Evolutionary conservation across 1,139 yeast genomes (phyloP).

Genomic region (Saccharomyces hybrid): DNA sequence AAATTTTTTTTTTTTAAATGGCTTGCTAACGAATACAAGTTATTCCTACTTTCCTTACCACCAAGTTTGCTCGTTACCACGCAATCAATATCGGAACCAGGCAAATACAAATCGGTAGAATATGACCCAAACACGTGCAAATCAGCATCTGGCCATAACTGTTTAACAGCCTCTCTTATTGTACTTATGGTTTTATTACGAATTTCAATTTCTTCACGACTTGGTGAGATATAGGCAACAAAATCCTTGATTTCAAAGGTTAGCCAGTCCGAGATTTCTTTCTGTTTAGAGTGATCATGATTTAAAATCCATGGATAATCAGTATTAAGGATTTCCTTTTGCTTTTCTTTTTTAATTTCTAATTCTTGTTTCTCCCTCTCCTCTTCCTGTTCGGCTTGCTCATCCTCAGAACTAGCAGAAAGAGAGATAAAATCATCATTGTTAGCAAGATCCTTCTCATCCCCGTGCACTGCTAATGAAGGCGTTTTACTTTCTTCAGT

Average conservation of each 20-base stretch:
- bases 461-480: constrained; percentile 8
- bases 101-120: constrained; percentile 89
- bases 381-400: constrained; percentile 19
- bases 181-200: constrained; percentile 63
- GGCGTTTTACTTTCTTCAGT: constrained; percentile 7
- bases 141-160: constrained; percentile 76
- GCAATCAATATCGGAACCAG: constrained; percentile 96
- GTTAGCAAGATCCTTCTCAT: constrained; percentile 35
- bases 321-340: constrained; percentile 27
- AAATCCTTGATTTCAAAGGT: constrained; percentile 84
- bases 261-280: constrained; percentile 81
- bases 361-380: constrained; percentile 12
- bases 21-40: constrained; percentile 69
- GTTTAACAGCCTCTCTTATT: constrained; percentile 49
- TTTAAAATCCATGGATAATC: constrained; percentile 76
- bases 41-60: constrained; percentile 58
- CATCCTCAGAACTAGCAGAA: constrained; percentile 28
- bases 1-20: constrained; percentile 54
- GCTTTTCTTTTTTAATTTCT: constrained; percentile 12
- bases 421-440: constrained; percentile 37
- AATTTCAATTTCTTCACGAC: constrained; percentile 59
- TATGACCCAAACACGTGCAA: constrained; percentile 90
- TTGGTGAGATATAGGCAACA: constrained; percentile 81
- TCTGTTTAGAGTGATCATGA: constrained; percentile 67
- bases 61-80: constrained; percentile 67